Percentiles rank a stretch among this genome's conserved stretches.
Evolutionary conservation across 2,329 filamentous ascomycete genomes (phyloP).

Genomic region (Colletotrichum siamense): DNA sequence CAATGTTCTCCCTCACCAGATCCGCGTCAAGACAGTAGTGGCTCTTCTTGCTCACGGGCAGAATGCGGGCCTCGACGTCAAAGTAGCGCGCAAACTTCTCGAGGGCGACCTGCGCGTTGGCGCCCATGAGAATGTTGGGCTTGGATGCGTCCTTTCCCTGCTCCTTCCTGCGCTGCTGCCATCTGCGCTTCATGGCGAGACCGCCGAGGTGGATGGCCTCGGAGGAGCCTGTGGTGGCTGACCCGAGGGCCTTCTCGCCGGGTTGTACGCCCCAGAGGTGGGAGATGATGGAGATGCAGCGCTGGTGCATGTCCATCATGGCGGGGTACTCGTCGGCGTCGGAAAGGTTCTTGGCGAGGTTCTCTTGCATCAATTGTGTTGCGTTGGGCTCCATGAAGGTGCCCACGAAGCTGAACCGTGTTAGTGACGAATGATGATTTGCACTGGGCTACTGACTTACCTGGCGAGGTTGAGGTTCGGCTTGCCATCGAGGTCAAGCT

Average conservation of each 20-base stretch:
- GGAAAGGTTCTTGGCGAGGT: slow-evolving; percentile 74
- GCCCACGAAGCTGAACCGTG: slow-evolving; percentile 62
- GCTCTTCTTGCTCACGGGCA: slow-evolving; percentile 67
- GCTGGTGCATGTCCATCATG: slow-evolving; percentile 63
- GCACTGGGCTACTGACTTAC: slow-evolving; percentile 28
- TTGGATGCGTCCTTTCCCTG: slow-evolving; percentile 67
- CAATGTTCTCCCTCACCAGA: slow-evolving; percentile 69
- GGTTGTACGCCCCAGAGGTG: slow-evolving; percentile 69
- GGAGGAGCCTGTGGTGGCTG: slow-evolving; percentile 73
- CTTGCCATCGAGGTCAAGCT: slow-evolving; percentile 68
- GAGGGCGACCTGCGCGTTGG: slow-evolving; percentile 75
- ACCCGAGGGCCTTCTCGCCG: slow-evolving; percentile 69
- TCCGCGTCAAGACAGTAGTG: slow-evolving; percentile 67
- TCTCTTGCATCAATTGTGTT: slow-evolving; percentile 69
- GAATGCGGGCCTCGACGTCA: slow-evolving; percentile 71
- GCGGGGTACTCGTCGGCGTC: slow-evolving; percentile 72
- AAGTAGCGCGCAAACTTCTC: slow-evolving; percentile 79
- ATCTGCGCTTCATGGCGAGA: slow-evolving; percentile 76
- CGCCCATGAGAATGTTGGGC: slow-evolving; percentile 78
- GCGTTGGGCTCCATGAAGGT: slow-evolving; percentile 76
- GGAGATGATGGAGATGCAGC: slow-evolving; percentile 73
- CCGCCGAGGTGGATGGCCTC: slow-evolving; percentile 76
- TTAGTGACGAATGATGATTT: background rate
- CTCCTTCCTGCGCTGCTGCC: slow-evolving; percentile 67
- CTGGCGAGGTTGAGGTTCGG: slow-evolving; percentile 72